Percentiles rank a stretch among this genome's conserved stretches.
Evolutionary conservation across 2,329 filamentous ascomycete genomes (phyloP).

Genomic region (Neopestalotiopsis sp.): DNA sequence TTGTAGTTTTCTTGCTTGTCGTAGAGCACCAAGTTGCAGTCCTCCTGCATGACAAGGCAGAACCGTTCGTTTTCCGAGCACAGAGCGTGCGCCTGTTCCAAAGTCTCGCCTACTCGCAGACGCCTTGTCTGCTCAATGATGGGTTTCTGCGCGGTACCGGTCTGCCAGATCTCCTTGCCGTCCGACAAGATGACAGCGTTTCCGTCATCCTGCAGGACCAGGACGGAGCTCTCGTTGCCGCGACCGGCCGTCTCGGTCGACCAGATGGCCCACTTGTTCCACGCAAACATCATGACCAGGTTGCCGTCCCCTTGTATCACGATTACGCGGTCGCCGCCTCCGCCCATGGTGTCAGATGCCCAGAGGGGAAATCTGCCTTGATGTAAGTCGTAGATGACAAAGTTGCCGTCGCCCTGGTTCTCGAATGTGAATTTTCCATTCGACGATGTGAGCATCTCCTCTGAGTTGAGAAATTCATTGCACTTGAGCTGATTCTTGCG

Average conservation of each 20-base stretch:
- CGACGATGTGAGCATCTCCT: background rate
- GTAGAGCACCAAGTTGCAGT: constrained; percentile 1
- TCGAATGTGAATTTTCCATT: background rate
- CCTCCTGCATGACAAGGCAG: background rate
- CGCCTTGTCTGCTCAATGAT: background rate
- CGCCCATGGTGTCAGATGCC: background rate
- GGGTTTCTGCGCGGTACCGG: background rate
- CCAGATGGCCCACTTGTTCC: constrained; percentile 2
- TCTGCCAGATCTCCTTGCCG: background rate
- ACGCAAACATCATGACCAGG: background rate
- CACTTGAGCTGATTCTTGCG: background rate
- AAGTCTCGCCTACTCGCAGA: background rate
- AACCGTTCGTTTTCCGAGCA: background rate
- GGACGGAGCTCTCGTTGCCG: constrained; percentile 2
- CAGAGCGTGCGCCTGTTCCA: background rate
- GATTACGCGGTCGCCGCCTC: background rate
- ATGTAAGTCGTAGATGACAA: background rate
- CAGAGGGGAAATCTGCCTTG: background rate
- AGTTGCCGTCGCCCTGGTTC: constrained; percentile 1
- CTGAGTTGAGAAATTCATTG: background rate
- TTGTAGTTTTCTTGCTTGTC: background rate
- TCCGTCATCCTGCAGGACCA: background rate
- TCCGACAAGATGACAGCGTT: background rate
- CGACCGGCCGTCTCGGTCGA: background rate
- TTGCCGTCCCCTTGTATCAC: background rate